Evolutionary conservation across 1,284 basidiomycete species (phyloP).

Genomic region (Ganoderma lingzhi): DNA sequence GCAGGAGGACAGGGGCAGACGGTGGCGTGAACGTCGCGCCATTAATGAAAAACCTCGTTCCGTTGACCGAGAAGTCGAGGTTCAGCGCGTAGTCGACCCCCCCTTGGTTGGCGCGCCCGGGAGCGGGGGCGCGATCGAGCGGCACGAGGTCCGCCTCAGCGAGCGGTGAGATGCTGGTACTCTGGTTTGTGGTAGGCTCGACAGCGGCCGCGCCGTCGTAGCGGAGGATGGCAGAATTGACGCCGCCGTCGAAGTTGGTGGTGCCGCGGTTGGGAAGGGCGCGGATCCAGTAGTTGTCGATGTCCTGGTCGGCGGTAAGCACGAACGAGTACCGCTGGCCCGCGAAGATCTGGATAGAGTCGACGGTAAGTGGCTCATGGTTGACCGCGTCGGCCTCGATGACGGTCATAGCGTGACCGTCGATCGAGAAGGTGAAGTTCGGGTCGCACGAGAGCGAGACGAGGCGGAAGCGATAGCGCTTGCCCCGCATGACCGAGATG

Average conservation of each 20-base stretch:
- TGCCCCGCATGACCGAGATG: slow-evolving; percentile 41
- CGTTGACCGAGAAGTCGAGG: slow-evolving; percentile 32
- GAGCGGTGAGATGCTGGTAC: slow-evolving; percentile 32
- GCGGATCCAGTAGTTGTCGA: background rate
- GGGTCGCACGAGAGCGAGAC: slow-evolving; percentile 55
- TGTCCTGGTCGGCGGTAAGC: slow-evolving; percentile 25
- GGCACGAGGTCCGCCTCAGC: slow-evolving; percentile 39
- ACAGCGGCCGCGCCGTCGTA: slow-evolving; percentile 50
- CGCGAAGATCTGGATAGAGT: slow-evolving; percentile 44
- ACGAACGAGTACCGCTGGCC: slow-evolving; percentile 49
- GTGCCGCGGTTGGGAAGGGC: slow-evolving; percentile 42
- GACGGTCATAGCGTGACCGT: slow-evolving; percentile 46
- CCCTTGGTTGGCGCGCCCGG: slow-evolving; percentile 34
- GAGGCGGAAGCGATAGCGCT: slow-evolving; percentile 54
- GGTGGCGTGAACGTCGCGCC: slow-evolving; percentile 35
- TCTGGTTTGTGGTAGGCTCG: slow-evolving; percentile 46
- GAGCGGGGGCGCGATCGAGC: slow-evolving; percentile 30
- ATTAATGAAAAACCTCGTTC: slow-evolving; percentile 37
- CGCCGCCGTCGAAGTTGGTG: slow-evolving; percentile 44
- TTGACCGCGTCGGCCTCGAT: slow-evolving; percentile 47
- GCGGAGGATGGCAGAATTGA: slow-evolving; percentile 43
- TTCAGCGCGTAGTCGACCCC: slow-evolving; percentile 41
- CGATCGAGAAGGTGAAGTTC: slow-evolving; percentile 46
- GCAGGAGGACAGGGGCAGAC: slow-evolving; percentile 44
- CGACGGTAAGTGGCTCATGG: slow-evolving; percentile 42